phyloP scores from a whole-genome alignment of 768 basidiomycete genomes.

The Strobilomyces dryophilus region DNA sequence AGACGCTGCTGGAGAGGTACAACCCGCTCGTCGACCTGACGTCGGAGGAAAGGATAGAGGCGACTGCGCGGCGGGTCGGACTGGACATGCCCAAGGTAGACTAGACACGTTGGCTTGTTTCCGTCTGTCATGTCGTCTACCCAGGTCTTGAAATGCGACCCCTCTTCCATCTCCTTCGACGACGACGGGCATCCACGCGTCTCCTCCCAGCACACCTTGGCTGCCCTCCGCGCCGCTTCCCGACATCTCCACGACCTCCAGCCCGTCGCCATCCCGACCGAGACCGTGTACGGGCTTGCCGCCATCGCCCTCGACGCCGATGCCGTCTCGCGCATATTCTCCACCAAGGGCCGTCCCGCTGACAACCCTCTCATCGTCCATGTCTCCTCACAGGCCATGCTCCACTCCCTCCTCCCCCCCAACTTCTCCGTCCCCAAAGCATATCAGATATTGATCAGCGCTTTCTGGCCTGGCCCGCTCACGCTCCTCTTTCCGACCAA shows the following conservation, averaged over 20 bases:
- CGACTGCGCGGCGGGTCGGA: conserved; percentile 84
- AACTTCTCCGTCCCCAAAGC: conserved; percentile 55
- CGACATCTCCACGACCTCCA: conserved; percentile 43
- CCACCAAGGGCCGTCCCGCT: conserved; percentile 84
- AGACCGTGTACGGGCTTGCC: conserved; percentile 98
- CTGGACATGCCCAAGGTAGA: conserved; percentile 65
- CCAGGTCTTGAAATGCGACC: conserved; percentile 57
- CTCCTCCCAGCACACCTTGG: conserved; percentile 45
- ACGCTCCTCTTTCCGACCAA: conserved; percentile 87
- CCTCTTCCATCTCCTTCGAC: conserved; percentile 55
- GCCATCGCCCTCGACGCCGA: conserved; percentile 66
- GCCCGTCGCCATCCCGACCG: conserved; percentile 89
- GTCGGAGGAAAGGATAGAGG: conserved; percentile 72
- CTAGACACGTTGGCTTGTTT: conserved; percentile 7
- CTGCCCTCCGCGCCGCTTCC: conserved; percentile 53
- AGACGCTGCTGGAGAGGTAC: conserved; percentile 83
- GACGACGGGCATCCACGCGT: conserved; percentile 47
- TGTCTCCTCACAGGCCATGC: conserved; percentile 83
- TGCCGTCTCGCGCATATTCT: conserved; percentile 74
- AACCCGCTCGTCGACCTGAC: conserved; percentile 82
- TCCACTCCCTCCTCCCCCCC: conserved; percentile 66
- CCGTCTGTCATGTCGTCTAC: conserved; percentile 20
- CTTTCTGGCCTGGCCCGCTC: conserved; percentile 94
- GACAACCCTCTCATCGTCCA: conserved; percentile 99
- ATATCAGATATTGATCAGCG: conserved; percentile 71